Evolutionary conservation across 75 land plant species (phyloP), one percentile per base, ranked within the genome.

Genomic region (Adiantum capillusveneris): DNA sequence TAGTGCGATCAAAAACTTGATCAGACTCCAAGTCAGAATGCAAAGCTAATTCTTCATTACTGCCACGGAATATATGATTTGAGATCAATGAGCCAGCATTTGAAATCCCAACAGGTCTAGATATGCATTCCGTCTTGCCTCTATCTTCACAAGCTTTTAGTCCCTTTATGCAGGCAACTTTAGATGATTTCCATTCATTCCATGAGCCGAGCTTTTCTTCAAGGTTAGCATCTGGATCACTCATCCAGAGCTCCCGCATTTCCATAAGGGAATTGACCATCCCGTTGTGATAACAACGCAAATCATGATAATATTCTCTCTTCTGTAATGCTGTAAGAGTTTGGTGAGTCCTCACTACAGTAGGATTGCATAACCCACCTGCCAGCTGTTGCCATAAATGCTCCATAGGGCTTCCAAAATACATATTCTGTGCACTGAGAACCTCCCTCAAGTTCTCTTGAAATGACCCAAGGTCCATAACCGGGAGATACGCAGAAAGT

Each of bases 251-350:
- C 36, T 71, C 37, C 39, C 65, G 74, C 74, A 71, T 71, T 25
- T 71, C 62, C 41, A 64, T 42, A 48, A 71, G 65, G 14, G 43
- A 58, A 44, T 56, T 71, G 25, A 71, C 68, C 74, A 71, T 71
- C 27, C 43, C 55, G 57, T 71, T 58, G 44, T 71, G 74, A 50
- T 71, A 71, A 36, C 28, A 24, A 17, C 74, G 44, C 46, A 71
- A 21, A 17, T 57, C 18, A 39, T 71, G 74, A 44, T 71, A 71
- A 64, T 71, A 69, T 69, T 71, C 69, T 44, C 64, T 71, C 69
- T 69, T 66, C 54, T 71, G 62, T 34, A 71, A 31, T 28, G 45
- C 64, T 34, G 58, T 64, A 11, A 71, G 24, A 14, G 69, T 61
- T 64, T 71, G 62, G 37, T 44, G 37, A 36, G 56, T 58, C 14